Percentiles rank a stretch among this genome's conserved stretches.
Evolutionary conservation across 2,329 filamentous ascomycete species (phyloP).

Genomic region (Colletotrichum euphorbiae): DNA sequence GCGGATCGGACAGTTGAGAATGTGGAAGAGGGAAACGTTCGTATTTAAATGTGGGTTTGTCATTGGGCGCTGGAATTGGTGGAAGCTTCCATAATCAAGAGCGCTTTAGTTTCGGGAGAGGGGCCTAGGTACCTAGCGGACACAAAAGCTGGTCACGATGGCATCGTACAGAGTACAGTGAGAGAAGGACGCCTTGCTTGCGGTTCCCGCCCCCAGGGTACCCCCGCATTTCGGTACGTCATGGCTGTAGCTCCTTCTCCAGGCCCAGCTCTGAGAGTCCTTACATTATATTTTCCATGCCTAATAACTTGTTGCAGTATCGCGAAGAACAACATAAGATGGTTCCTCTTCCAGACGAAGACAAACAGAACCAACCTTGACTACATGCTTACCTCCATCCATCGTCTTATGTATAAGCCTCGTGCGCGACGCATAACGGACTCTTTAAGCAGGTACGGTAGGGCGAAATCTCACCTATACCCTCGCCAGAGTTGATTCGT

Average conservation of each 20-base stretch:
- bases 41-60: slow-evolving; percentile 25
- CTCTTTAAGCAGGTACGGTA: slow-evolving; percentile 31
- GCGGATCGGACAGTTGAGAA: background rate
- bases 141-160: slow-evolving; percentile 27
- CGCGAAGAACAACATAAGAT: background rate
- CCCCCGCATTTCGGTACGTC: slow-evolving; percentile 35
- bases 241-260: slow-evolving; percentile 35
- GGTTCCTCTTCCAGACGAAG: background rate
- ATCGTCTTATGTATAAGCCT: slow-evolving; percentile 5
- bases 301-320: background rate
- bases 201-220: slow-evolving; percentile 11
- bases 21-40: background rate
- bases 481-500: slow-evolving; percentile 18
- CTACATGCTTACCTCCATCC: slow-evolving; percentile 8
- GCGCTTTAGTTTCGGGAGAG: slow-evolving; percentile 13
- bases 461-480: slow-evolving; percentile 27
- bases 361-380: background rate
- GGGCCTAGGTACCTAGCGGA: background rate
- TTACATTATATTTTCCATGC: background rate
- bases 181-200: slow-evolving; percentile 27
- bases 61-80: slow-evolving; percentile 15
- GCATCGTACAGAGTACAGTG: slow-evolving; percentile 27
- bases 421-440: background rate
- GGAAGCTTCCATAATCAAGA: slow-evolving; percentile 24
- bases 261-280: slow-evolving; percentile 13